Evolutionary conservation across 2,329 filamentous ascomycete species (phyloP), one percentile per base, ranked within the genome.

Genomic region (Epichloe coenophiala): DNA sequence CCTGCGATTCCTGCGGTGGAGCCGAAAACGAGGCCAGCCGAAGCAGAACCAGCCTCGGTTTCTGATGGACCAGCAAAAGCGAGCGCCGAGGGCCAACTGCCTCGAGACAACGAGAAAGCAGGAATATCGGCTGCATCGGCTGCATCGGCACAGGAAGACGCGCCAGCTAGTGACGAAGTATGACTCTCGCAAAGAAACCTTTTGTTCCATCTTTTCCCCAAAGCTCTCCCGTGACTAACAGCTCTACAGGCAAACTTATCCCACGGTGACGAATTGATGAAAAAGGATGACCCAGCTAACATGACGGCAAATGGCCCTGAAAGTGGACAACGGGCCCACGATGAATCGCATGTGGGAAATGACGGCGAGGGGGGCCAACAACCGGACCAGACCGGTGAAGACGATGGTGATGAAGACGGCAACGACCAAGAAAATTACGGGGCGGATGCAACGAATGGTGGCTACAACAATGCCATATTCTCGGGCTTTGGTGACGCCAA

Each of bases 401-500:
- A 57, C n/a, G 54, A 52, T 27, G 54, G 53, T 27, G 55, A 53
- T 6, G 61, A 61, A 39, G 59, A 47, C n/a, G 61, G 57, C n/a
- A 58, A 59, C 31, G 62, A 61, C 4, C 60, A 60, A 7, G 60
- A 65, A 51, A 65, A 62, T 47, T 62, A 61, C 45, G 66, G 64
- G 40, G 60, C 61, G 50, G 69, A 70, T 38, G 58, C 63, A 27
- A 68, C 65, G 61, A 73, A 71, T 56, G 71, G 72, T 53, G 60
- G 58, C 55, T 81, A 82, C 57, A 74, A 73, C 56, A 49, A 38
- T 21, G 80, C 83, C 75, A 76, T 75, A 61, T 84, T 77, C 27
- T 58, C 73, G 62, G 79, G 77, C 60, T 74, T 75, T 55, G 77
- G 76, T 52, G 81, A 84, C 59, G 82, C 86, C 67, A 84, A 81